Evolutionary conservation across 352 stramenopile genomes (phyloP), one percentile per base, ranked within the genome.

Genomic region (Phytophthora sansomeana): DNA sequence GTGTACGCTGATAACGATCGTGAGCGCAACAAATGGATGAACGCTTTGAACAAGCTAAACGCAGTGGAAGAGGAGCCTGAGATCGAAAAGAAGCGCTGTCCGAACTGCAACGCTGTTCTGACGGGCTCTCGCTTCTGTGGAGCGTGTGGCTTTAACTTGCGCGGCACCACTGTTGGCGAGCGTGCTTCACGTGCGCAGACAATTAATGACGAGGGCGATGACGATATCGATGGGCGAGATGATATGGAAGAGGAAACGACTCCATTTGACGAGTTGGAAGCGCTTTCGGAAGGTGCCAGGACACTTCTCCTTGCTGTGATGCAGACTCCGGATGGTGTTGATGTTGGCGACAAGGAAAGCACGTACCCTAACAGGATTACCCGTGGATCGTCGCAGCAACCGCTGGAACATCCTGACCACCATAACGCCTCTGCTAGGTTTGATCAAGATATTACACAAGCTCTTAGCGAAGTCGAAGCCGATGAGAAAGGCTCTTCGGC

Each of bases 21-120:
- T 3, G 87, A 96, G 64, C 89, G 88, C 30, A 90, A 78, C 38
- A 95, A 96, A 63, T 96, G 89, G 89, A 93, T 96, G 78, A 91
- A 83, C 19, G 89, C 89, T 14, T 72, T 96, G 41, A 72, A 85
- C 30, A 96, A 96, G 65, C 63, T 95, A 11, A 93, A 80, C 9
- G 60, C 80, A 0, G 78, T 92, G 11, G 73, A 74, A 3, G 85
- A 95, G 59, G 87, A 95, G 29, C 81, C 83, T 5, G 75, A 92
- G 29, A 51, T 83, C 2, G 85, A 92, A 50, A 92, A 95, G 71
- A 96, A 96, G 73, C 81, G 85, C 42, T 97, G 89, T 35, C 66
- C 85, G 5, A 93, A 95, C 59, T 97, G 89, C 74, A 77, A 79
- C 16, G 88, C 88, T 10, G 87, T 97, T 58, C 73, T 97, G 19